Evolutionary conservation across 1,139 yeast species (phyloP), one percentile per base, ranked within the genome.

Genomic region (Tardiomyces digboiensis): DNA sequence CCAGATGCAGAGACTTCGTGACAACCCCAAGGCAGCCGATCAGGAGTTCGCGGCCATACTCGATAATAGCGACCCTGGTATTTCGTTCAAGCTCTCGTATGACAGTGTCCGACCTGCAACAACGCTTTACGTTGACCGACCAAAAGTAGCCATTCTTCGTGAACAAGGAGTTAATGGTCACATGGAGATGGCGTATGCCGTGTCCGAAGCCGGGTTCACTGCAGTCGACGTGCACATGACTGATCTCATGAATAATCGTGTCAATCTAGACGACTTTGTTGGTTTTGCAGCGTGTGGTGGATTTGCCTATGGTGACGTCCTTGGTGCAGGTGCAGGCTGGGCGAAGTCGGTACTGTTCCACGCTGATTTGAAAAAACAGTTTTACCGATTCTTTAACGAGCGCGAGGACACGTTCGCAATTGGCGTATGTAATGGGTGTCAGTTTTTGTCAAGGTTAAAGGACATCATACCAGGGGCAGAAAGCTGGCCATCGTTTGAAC

Each of bases 241-340:
- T 14, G 99, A 93, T 63, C 76, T 93, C 48, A 70, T 89, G 52
- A 68, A 74, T 37, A 95, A 95, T 38, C 73, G 71, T 56, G 82
- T 83, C 37, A 65, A 79, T n/a, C 73, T 93, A 54, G 80, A 77
- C 56, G 82, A 78, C 42, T 93, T 91, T 65, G 87, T 82, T 42
- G 99, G 99, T 50, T 59, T 93, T 47, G 98, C 97, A 44, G 98
- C 98, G 4, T 93, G 98, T 69, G 99, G 99, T 67, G 99, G 99
- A 22, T 93, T 93, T 73, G 88, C 97, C 2, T 93, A 89, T 61
- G 99, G 99, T 74, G 99, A 93, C 67, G 99, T 93, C 41, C 72
- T 93, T 49, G 98, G 99, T 54, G 98, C 98, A 23, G 99, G 97
- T 62, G 87, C 93, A 43, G 99, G 99, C 48, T 93, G 98, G 98